Evolutionary conservation across 2,329 filamentous ascomycete genomes (phyloP).

Genomic region (Cytospora schulzeri): DNA sequence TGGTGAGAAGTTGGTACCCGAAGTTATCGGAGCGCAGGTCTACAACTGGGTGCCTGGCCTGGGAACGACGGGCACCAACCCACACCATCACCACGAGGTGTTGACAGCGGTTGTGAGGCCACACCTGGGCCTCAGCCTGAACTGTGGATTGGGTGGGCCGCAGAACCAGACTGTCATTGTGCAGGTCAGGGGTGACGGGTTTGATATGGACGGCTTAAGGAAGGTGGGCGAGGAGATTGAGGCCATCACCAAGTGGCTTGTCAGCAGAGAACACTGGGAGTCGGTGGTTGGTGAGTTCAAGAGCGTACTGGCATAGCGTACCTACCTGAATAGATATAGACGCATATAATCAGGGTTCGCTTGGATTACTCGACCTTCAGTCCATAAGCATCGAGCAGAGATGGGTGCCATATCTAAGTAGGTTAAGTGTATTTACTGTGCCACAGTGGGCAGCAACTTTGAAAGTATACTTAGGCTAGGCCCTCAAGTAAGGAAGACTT

Average conservation of each 20-base stretch:
- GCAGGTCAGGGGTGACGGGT: slow-evolving; percentile 22
- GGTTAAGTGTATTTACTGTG: too few species aligned
- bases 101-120: slow-evolving; percentile 21
- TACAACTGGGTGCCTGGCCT: slow-evolving; percentile 30
- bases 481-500: too few species aligned
- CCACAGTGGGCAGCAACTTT: too few species aligned
- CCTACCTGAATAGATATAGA: too few species aligned
- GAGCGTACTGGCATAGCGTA: background rate
- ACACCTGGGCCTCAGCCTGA: slow-evolving; percentile 16
- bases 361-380: background rate
- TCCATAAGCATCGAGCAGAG: background rate
- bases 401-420: too few species aligned
- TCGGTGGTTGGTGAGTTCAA: slow-evolving; percentile 1
- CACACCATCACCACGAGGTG: slow-evolving; percentile 20
- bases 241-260: slow-evolving; percentile 20
- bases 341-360: background rate
- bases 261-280: slow-evolving; percentile 14
- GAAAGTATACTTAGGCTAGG: too few species aligned
- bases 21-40: slow-evolving; percentile 22
- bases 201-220: background rate
- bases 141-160: slow-evolving; percentile 17
- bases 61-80: slow-evolving; percentile 25
- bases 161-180: slow-evolving; percentile 19
- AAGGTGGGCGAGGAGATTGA: slow-evolving; percentile 18
- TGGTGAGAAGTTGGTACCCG: slow-evolving; percentile 7